Base-by-base conservation (phyloP, 345 rosid species). In the Euphorbia peplus region DNA sequence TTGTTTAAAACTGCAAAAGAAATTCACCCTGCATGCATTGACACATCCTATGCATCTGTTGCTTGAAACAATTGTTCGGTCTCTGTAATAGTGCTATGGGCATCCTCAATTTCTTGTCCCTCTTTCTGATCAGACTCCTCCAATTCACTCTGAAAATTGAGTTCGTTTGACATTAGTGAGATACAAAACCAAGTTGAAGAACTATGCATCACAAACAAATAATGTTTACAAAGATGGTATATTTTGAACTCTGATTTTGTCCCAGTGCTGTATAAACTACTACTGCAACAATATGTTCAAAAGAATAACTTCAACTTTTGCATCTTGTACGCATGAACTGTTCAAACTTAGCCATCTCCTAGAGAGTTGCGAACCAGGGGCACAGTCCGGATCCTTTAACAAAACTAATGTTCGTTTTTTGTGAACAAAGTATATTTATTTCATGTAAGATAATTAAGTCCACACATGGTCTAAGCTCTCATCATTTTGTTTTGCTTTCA, bases 91-190 rank as follows among this genome's bases (percentile, higher is more conserved):
- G 85, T 87, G 81, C 78, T 82, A 66, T 51, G 84, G 51, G 93
- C 93, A 71, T 92, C 95, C 69, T 79, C 87, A 21, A 87, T 64
- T 63, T 92, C 95, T 8, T 73, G 77, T 32, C 89, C 87, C 60
- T 76, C 89, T 71, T 80, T 85, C 73, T 83, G 79, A 53, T 72
- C 80, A 11, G 78, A 78, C 75, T 86, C 89, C 78, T 88, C 88
- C 80, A 90, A 35, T 66, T 83, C 93, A 10, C 78, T 82, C 96
- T 86, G 80, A 69, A 80, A 63, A 51, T 22, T 10, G 39, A 25
- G 5, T 29, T 65, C 62, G 39, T 1, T 7, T 24, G 15, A n/a
- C 26, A 18, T 41, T 62, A 39, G 18, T 5, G 1, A 44, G 24
- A 13, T 55, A 18, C 3, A 47, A 50, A 50, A 60, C 4, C n/a